Conservation (phyloP, 805 yeast species). For the Zygoascus tannicola region DNA sequence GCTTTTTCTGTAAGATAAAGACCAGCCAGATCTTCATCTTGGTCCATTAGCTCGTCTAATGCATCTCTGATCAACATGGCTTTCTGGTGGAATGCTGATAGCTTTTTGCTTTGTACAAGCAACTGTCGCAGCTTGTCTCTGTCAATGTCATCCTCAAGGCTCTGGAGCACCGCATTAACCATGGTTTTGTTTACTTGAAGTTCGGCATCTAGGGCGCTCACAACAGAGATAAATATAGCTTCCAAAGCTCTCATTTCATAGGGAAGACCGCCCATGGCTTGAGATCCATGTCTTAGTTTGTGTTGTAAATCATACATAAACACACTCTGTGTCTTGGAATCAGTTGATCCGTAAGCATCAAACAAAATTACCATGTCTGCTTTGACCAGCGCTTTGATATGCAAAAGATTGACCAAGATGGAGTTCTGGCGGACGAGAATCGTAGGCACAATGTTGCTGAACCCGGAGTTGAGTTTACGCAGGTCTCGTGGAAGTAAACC, state of each 20-base stretch:
- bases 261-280: slow-evolving; percentile 43
- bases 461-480: slow-evolving; percentile 62
- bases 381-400: slow-evolving; percentile 84
- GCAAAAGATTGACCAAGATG: slow-evolving; percentile 71
- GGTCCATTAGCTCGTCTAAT: slow-evolving; percentile 74
- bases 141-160: slow-evolving; percentile 75
- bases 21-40: slow-evolving; percentile 78
- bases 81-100: slow-evolving; percentile 76
- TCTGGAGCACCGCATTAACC: slow-evolving; percentile 60
- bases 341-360: slow-evolving; percentile 57
- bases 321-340: slow-evolving; percentile 58
- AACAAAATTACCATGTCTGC: slow-evolving; percentile 72
- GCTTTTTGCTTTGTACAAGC: slow-evolving; percentile 74
- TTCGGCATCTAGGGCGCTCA: slow-evolving; percentile 72
- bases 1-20: slow-evolving; percentile 64
- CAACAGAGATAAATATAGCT: slow-evolving; percentile 70
- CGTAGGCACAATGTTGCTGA: slow-evolving; percentile 80
- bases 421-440: slow-evolving; percentile 72
- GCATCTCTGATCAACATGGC: slow-evolving; percentile 73
- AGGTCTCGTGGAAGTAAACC: slow-evolving; percentile 82
- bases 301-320: slow-evolving; percentile 75
- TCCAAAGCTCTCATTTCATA: slow-evolving; percentile 90
- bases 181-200: slow-evolving; percentile 76
- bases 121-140: slow-evolving; percentile 68
- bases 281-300: slow-evolving; percentile 40